Evolutionary conservation across 257 asterid species (phyloP).

Genomic region (Nicotiana undulata): DNA sequence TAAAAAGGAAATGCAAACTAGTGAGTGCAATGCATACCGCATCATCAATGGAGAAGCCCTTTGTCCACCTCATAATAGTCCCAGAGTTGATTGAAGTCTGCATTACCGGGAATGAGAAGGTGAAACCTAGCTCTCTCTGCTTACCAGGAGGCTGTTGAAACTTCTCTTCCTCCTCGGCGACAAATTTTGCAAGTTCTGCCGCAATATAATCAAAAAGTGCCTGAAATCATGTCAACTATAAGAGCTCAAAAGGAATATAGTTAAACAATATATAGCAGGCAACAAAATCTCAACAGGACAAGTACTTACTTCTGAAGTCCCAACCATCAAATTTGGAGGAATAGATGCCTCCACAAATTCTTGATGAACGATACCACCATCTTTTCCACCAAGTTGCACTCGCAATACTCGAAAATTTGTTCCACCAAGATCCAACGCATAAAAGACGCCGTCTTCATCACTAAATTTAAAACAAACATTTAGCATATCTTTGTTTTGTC

Average conservation of each 20-base stretch:
- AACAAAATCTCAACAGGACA: not conserved
- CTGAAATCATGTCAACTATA: slow-evolving; percentile 19
- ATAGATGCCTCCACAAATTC: slow-evolving; percentile 80
- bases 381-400: slow-evolving; percentile 77
- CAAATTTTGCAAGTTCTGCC: slow-evolving; percentile 28
- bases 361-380: slow-evolving; percentile 56
- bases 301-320: slow-evolving; percentile 28
- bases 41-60: slow-evolving; percentile 78
- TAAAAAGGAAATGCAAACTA: not conserved
- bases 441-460: slow-evolving; percentile 80
- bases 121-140: slow-evolving; percentile 38
- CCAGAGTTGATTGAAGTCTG: slow-evolving; percentile 71
- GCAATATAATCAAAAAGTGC: slow-evolving; percentile 38
- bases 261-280: not conserved
- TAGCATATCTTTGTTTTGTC: not conserved
- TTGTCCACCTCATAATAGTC: slow-evolving; percentile 83
- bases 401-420: slow-evolving; percentile 93
- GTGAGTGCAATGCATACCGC: slow-evolving; percentile 22
- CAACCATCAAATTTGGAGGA: slow-evolving; percentile 79
- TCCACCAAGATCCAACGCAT: slow-evolving; percentile 96
- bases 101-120: slow-evolving; percentile 45
- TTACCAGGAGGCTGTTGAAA: slow-evolving; percentile 30
- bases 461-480: slow-evolving; percentile 22
- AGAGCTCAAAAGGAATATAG: not conserved
- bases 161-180: slow-evolving; percentile 25